Base-by-base conservation (phyloP, 176 grass and related monocot genomes). In the Carex scoparia region DNA sequence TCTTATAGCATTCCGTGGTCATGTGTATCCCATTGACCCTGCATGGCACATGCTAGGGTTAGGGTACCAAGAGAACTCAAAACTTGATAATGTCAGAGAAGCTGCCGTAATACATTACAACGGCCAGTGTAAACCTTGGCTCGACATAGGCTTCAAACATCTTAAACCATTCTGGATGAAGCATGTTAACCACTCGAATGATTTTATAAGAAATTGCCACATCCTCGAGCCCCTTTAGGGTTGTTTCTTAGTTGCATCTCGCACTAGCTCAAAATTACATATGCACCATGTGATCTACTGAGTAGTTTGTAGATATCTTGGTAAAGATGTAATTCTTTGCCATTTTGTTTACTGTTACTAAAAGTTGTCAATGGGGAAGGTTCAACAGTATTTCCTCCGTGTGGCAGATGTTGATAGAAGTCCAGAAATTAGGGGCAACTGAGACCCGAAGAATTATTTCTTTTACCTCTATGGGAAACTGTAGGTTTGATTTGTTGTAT, bases 41-140 rank as follows among this genome's bases (percentile, higher is more conserved):
- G 88, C 88, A n/a, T 97, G 94, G 91, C 94, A 97, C 82, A 85
- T 97, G 88, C 88, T 97, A 76, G 94, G 91, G 65, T 87, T 97
- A 87, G 94, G 94, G 87, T 97, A 97, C 79, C 94, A 97, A 87
- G 94, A 97, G 84, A 94, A 91, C 62, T 88, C 86, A 3, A 84
- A 92, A 65, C 79, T 90, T 23, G 88, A 92, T 32, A 88, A 83
- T 82, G 88, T 88, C 59, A 90, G 83, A 77, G 89, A 88, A 58
- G 88, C 94, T 87, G 91, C 90, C 8, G 94, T 97, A 31, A 84
- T 97, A 69, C 94, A 97, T 62, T 97, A 93, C 86, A 97, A 97
- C 87, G 94, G 91, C 6, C 94, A 97, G 88, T 94, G 91, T 84
- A 97, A 94, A 56, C 94, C 94, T 72, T 97, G 94, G 94, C 85